A percentile compares a stretch with the other conserved stretches of the same genome.
Conservation (phyloP, 2,329 filamentous ascomycete genomes). For the Arthrobotrys musiformis region DNA sequence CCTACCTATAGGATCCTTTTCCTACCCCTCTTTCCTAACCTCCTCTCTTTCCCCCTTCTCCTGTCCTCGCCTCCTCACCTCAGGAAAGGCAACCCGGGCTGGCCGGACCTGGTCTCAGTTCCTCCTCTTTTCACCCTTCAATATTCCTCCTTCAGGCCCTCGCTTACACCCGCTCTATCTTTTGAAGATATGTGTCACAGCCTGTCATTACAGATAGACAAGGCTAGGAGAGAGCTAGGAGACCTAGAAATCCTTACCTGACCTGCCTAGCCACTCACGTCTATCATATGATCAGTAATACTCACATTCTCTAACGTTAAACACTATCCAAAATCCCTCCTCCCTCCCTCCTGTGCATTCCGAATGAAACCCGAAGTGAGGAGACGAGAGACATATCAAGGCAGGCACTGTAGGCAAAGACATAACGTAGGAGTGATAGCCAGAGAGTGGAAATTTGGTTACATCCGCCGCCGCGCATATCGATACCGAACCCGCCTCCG, state of each 20-base stretch:
- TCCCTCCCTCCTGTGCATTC: constrained; percentile 33
- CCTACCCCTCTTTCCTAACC: constrained; percentile 21
- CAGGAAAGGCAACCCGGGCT: constrained; percentile 26
- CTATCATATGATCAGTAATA: constrained; percentile 53
- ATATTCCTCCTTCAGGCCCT: constrained; percentile 13
- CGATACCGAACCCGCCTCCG: constrained; percentile 26
- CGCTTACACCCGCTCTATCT: constrained; percentile 27
- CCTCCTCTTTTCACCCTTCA: neutral
- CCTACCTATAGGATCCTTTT: constrained; percentile 25
- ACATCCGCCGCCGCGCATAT: constrained; percentile 37
- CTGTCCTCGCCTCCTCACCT: constrained; percentile 18
- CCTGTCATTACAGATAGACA: neutral
- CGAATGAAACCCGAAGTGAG: constrained; percentile 15
- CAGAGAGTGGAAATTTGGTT: neutral
- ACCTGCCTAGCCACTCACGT: constrained; percentile 17
- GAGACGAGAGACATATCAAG: constrained; percentile 16
- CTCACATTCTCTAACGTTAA: constrained; percentile 12
- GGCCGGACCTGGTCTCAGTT: constrained; percentile 12
- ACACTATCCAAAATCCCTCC: neutral
- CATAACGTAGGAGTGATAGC: neutral
- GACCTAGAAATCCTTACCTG: constrained; percentile 19
- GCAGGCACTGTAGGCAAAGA: no score
- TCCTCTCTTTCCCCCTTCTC: constrained; percentile 34
- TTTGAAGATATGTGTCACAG: constrained; percentile 34
- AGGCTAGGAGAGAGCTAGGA: constrained; percentile 18